These are phyloP conservation scores for Arthrobotrys megalospora DNA, from an alignment of 2,329 filamentous ascomycete genomes.

Conservation along the genomic window DNA sequence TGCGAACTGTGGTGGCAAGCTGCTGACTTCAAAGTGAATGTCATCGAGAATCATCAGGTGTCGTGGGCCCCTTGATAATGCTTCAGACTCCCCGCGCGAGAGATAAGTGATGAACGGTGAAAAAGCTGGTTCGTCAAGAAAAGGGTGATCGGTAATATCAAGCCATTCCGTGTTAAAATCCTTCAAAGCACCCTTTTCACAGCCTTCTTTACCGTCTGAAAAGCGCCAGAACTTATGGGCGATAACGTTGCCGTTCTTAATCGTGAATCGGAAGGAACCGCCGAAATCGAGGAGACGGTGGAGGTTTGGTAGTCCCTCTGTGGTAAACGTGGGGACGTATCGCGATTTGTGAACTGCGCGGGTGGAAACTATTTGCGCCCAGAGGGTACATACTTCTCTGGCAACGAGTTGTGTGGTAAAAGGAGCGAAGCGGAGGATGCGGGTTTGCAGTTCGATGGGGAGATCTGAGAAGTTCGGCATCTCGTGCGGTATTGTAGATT, in stretches of 20 bases:
- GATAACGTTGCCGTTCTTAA: neutral
- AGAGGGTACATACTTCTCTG: conserved; percentile 9
- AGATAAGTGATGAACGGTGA: conserved; percentile 25
- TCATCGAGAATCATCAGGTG: neutral
- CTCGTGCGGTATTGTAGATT: neutral
- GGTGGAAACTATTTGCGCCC: conserved; percentile 5
- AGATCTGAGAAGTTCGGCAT: neutral
- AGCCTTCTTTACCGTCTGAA: neutral
- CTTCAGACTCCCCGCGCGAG: neutral
- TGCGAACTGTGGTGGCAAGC: too few species aligned
- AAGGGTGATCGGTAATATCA: neutral
- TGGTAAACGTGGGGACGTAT: conserved; percentile 1
- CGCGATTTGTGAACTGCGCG: neutral
- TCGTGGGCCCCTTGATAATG: neutral
- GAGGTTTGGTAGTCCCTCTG: neutral
- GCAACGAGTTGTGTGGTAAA: conserved; percentile 7
- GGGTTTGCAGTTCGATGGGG: conserved; percentile 35
- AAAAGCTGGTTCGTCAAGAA: conserved; percentile 22
- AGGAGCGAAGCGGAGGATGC: conserved; percentile 30
- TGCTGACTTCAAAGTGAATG: neutral
- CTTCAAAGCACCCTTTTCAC: neutral
- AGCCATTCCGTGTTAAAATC: neutral
- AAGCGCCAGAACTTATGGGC: neutral
- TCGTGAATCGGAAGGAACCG: neutral
- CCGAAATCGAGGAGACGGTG: neutral